Evolutionary conservation across 2,329 filamentous ascomycete genomes (phyloP).

Genomic region (Furcasterigmium furcatum): DNA sequence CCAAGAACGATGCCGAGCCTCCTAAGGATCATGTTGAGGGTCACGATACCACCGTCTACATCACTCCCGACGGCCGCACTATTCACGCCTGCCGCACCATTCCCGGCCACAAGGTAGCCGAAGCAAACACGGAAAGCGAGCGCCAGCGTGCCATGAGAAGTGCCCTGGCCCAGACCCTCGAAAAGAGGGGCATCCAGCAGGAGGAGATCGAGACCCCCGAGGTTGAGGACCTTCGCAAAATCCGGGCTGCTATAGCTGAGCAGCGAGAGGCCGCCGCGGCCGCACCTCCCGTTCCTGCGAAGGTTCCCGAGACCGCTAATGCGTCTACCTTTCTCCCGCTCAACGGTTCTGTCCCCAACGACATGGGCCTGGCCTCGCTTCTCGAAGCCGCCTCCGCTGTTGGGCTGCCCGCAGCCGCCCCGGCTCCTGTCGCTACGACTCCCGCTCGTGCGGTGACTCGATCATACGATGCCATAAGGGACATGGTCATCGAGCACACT

Average conservation of each 20-base stretch:
- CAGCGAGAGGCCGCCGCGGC: conserved; percentile 16
- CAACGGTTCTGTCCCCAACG: conserved; percentile 1
- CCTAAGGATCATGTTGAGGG: conserved; percentile 38
- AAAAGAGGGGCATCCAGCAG: conserved; percentile 17
- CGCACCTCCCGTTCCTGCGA: conserved; percentile 8
- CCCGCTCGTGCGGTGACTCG: conserved; percentile 7
- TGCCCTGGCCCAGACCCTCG: background rate
- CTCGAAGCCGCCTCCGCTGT: background rate
- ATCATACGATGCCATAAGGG: conserved; percentile 28
- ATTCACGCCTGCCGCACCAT: conserved; percentile 44
- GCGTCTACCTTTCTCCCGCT: conserved; percentile 5
- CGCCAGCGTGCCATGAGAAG: background rate
- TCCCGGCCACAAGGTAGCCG: conserved; percentile 26
- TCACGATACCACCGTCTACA: conserved; percentile 44
- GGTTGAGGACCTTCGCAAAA: conserved; percentile 26
- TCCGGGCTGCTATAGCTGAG: conserved; percentile 6
- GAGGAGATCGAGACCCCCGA: conserved; percentile 30
- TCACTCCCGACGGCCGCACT: conserved; percentile 43
- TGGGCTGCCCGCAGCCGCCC: background rate
- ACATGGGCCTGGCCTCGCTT: background rate
- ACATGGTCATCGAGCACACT: conserved; percentile 4
- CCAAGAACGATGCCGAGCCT: conserved; percentile 39
- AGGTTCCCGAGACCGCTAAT: no score
- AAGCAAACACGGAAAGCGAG: conserved; percentile 15
- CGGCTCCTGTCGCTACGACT: background rate